Evolutionary conservation across 2,329 filamentous ascomycete species (phyloP).

Genomic region (Sporothrix phasma): DNA sequence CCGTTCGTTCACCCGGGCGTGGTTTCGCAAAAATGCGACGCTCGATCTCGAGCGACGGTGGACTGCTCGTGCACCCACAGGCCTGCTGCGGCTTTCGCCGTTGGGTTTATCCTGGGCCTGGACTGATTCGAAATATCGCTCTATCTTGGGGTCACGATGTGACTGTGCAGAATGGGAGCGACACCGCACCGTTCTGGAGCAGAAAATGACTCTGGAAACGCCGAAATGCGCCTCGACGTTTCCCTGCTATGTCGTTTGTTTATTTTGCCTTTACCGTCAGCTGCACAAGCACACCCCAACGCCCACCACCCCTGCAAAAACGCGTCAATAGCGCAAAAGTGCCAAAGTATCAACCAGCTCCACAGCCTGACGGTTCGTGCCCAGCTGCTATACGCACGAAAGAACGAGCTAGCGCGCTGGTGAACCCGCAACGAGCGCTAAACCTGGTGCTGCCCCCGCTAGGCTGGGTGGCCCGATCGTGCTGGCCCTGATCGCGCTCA

Average conservation of each 20-base stretch:
- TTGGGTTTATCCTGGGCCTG: neutral
- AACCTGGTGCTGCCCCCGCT: neutral
- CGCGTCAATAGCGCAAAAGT: too few relatives aligned
- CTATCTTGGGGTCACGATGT: neutral
- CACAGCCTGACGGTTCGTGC: constrained; percentile 12
- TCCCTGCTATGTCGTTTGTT: neutral
- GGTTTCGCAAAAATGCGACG: neutral
- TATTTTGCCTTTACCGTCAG: neutral
- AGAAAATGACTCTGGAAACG: neutral
- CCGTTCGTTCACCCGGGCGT: neutral
- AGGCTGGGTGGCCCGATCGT: neutral
- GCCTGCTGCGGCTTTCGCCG: too few relatives aligned
- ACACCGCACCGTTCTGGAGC: neutral
- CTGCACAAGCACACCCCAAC: constrained; percentile 1
- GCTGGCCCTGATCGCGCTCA: constrained; percentile 1
- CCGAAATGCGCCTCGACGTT: neutral
- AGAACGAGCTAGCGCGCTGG: neutral
- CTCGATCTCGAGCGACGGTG: neutral
- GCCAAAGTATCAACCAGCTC: neutral
- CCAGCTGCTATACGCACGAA: neutral
- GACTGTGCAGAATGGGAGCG: neutral
- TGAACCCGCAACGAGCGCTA: neutral
- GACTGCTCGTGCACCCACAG: too few relatives aligned
- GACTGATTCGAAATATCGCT: too few relatives aligned
- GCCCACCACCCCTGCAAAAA: neutral